These are phyloP conservation scores for Immersiella caudata DNA, from an alignment of 495 filamentous ascomycete genomes.

Conservation along the genomic window DNA sequence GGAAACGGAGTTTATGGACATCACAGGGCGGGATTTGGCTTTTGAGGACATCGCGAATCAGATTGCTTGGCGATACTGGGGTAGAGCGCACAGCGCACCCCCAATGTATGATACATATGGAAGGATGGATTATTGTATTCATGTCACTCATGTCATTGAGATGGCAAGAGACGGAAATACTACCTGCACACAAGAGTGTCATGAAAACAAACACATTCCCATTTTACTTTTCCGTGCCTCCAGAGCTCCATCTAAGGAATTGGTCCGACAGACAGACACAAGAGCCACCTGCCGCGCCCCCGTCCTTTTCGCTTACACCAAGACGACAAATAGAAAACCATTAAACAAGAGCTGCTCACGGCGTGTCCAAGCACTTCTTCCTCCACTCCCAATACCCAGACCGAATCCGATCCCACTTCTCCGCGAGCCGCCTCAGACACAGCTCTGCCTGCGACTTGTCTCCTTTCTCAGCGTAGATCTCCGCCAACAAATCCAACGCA, in stretches of 20 bases:
- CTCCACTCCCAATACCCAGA: slow-evolving; percentile 91
- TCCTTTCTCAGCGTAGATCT: slow-evolving; percentile 69
- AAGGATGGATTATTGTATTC: background rate
- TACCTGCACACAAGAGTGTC: background rate
- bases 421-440: slow-evolving; percentile 71
- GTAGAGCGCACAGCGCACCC: background rate
- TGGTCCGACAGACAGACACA: background rate
- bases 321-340: background rate
- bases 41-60: background rate
- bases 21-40: background rate
- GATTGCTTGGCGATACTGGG: background rate
- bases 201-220: background rate
- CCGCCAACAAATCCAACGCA: slow-evolving; percentile 88
- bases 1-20: background rate
- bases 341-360: background rate
- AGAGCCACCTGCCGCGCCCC: background rate
- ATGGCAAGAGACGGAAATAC: too few species aligned
- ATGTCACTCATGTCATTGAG: too few species aligned
- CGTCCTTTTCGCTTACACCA: slow-evolving; percentile 1
- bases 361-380: slow-evolving; percentile 42
- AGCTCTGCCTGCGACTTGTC: slow-evolving; percentile 61
- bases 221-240: background rate
- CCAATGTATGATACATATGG: background rate
- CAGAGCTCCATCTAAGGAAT: background rate
- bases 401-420: slow-evolving; percentile 88